phyloP scores from a whole-genome alignment of 2,329 filamentous ascomycete species.

The Helotiales sp. region DNA sequence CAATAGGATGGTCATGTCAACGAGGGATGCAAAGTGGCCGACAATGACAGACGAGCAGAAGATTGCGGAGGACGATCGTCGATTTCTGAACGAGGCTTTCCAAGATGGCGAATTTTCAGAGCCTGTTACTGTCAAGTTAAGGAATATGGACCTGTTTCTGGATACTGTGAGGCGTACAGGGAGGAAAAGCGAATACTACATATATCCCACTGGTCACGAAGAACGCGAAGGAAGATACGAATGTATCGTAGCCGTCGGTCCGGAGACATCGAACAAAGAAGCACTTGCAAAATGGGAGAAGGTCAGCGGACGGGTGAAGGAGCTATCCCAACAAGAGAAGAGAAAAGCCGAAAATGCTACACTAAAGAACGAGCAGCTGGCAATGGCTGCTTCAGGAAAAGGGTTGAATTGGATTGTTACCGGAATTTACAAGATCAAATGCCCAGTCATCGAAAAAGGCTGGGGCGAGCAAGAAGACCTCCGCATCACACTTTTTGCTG shows the following conservation, averaged over 20 bases:
- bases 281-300: background rate
- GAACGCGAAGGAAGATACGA: background rate
- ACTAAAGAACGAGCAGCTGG: background rate
- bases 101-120: background rate
- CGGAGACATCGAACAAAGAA: background rate
- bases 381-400: background rate
- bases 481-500: background rate
- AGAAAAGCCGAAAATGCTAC: background rate
- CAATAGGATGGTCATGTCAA: background rate
- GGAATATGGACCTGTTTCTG: background rate
- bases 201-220: background rate
- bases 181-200: background rate
- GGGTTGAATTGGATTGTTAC: background rate
- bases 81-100: background rate
- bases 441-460: background rate
- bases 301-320: background rate
- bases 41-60: background rate
- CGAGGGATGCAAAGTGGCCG: background rate
- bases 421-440: background rate
- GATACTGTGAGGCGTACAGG: background rate
- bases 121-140: background rate
- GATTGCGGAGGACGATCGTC: background rate
- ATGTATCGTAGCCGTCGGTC: background rate
- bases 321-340: background rate
- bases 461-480: background rate